Evolutionary conservation across 352 stramenopile species (phyloP), one percentile per base, ranked within the genome.

Genomic region (Phytophthora pini): DNA sequence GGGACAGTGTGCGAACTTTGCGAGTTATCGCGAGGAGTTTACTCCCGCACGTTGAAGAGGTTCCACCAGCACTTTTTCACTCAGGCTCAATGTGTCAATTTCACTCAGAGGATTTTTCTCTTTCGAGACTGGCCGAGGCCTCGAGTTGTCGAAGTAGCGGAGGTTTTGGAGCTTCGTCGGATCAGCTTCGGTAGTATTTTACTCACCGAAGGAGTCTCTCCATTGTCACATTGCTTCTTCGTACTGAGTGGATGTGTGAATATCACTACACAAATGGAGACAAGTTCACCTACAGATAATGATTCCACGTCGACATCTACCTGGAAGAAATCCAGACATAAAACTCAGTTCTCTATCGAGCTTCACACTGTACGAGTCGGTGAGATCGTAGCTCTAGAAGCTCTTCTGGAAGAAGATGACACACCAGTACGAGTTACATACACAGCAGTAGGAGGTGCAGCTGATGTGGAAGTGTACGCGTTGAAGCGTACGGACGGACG

Each of bases 61-160:
- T 82, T 77, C 46, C 77, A 89, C 50, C 62, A 80, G 17, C 61
- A 76, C 45, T 77, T 74, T 49, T 89, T 83, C 57, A 75, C 72
- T 26, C 76, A 77, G 20, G 67, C 76, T 8, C 77, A 87, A 24
- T 71, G 76, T 17, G 55, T 89, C 3, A 80, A 86, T 38, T 89
- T 87, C 46, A 40, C 83, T 20, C 80, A 86, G 48, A 63, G 73
- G 10, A 53, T 87, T 5, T 53, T 77, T 31, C 65, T 89, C 24
- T 89, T 89, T 36, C 51, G 48, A 15, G 78, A 87, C 31, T 82
- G 72, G 78, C 70, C 68, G 4, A 69, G 80, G 13, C 27, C 44
- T 43, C 76, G 78, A 17, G 65, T 89, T 8, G 61, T 56, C 0
- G 56, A 70, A 12, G 26, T 89, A 4, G 74, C 76, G 13, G 76